Base-by-base conservation (phyloP, 305 asterid species). In the Nicotiana rustica region DNA sequence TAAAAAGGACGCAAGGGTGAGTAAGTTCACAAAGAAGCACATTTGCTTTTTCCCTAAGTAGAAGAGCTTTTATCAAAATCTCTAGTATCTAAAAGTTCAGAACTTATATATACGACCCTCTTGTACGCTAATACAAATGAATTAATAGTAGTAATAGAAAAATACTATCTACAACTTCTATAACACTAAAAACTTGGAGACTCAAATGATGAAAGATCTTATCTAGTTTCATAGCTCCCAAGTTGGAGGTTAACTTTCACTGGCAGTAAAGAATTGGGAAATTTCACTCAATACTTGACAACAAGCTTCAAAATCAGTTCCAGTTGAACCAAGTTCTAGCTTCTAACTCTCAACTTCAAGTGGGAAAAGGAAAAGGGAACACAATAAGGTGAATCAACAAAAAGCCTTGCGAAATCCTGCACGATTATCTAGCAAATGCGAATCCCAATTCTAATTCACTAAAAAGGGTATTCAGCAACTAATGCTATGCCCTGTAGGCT, bases 81-180 rank as follows among this genome's bases (percentile, higher is more conserved):
- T 73, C 44, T 14, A 17, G 10, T 29, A 49, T 75, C 80, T 15
- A 29, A 75, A 52, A 75, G 18, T 25, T 75, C 80, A 75, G 65
- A 52, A 29, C 29, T 8, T 35, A 75, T 49, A 75, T 4, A 52
- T 19, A 29, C 55, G 65, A 75, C 65, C 10, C 19, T 21, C 59
- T 6, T 29, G 47, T 29, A 49, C 0, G 29, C 62, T 68, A 36
- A 68, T 15, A 18, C 5, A 60, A 18, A 18, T 2, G 5, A 19
- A 18, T 9, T 19, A 21, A 19, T 5, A 67, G 49, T 67, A 67
- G 13, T 2, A 66, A 67, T 9, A 67, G 18, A 38, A 69, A 14
- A 0, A 9, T 38, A 69, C 10, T 7, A 38, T 38, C 57, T 18
- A 69, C 56, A 38, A 69, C 17, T 36, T 69, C 77, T n/a, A 33